Base-by-base conservation (phyloP, 345 rosid species). In the Salix suchowensis region DNA sequence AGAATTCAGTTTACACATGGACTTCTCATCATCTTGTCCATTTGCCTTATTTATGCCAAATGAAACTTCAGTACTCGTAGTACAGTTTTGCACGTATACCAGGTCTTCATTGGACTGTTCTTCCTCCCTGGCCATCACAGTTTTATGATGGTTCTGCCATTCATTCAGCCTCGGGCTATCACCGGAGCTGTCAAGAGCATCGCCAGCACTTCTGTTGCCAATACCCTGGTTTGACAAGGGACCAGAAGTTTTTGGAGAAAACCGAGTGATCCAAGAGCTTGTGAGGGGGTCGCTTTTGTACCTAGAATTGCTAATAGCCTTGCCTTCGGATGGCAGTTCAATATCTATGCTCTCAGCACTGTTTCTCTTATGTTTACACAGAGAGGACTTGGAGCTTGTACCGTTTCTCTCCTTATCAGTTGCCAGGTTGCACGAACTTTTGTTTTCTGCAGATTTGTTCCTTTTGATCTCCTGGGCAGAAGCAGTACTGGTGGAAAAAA, bases 261-360 rank as follows among this genome's bases (percentile, higher is more conserved):
- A 89, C 75, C 96, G 88, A 80, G 93, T 82, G 77, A 93, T 86
- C 98, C 98, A 91, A 85, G 83, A 86, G 78, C 90, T 91, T 70
- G 88, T 79, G n/a, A 75, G 78, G 70, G 83, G 86, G 76, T 85
- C 86, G 80, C 82, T 84, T 84, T 75, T 82, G 79, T 81, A 67
- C 75, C 78, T 69, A 61, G 85, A 60, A 80, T 74, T 75, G 70
- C 65, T 75, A 64, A 55, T 24, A 9, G 40, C 79, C 84, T 81
- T 88, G 70, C 72, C 86, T 74, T 82, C 90, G 32, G 80, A 82
- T 50, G 79, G 82, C 11, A 77, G 65, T 24, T 83, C 73, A 13
- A 77, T 62, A 81, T 80, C 76, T n/a, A 76, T 69, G 70, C 82
- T 78, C 44, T 72, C 79, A 13, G 48, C 75, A 48, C 32, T 74